phyloP scores from a whole-genome alignment of 2,329 filamentous ascomycete species.

The Elsinoe necatrix region DNA sequence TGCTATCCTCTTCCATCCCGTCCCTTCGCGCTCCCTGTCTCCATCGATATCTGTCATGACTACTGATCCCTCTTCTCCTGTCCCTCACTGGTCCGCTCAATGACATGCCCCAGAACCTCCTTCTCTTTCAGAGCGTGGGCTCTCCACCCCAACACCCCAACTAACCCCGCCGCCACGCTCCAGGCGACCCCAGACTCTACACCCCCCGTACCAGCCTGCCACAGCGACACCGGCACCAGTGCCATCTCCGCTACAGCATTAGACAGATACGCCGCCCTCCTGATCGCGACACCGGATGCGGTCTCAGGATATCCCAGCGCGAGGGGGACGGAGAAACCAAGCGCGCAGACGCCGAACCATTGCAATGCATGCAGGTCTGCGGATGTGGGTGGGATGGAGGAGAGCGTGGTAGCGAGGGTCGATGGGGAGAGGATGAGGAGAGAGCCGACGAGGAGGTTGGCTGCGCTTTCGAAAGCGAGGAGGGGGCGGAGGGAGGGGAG shows the following conservation, averaged over 20 bases:
- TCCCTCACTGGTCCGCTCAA: neutral
- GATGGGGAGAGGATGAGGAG: constrained; percentile 1
- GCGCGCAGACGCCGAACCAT: constrained; percentile 1
- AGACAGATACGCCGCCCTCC: neutral
- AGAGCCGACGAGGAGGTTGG: neutral
- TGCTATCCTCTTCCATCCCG: neutral
- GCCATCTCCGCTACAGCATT: constrained; percentile 14
- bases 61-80: neutral
- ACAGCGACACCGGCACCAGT: constrained; percentile 19
- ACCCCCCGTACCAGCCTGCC: constrained; percentile 16
- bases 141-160: neutral
- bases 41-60: too few species aligned
- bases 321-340: neutral
- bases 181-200: constrained; percentile 6
- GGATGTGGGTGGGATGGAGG: neutral
- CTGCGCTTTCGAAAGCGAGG: neutral
- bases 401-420: neutral
- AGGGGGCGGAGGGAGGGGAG: neutral
- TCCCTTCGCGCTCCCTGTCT: neutral
- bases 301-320: neutral
- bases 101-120: neutral
- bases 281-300: neutral
- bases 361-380: neutral
- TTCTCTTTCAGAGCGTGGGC: neutral
- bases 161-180: constrained; percentile 1